Evolutionary conservation across 345 rosid genomes (phyloP).

Genomic region (Lepidium didymum): DNA sequence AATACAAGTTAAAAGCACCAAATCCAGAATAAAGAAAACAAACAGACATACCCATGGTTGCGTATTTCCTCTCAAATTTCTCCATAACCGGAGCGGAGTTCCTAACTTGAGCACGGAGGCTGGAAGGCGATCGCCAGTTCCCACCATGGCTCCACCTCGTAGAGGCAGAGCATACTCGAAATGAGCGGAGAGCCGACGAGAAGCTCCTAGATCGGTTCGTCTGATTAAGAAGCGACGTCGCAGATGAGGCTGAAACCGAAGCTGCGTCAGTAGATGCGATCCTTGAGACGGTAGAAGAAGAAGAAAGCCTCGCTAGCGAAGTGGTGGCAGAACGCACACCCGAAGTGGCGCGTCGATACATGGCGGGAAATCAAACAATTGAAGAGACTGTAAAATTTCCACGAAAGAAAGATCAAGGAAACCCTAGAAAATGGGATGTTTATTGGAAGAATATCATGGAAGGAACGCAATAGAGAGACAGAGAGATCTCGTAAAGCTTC

Average conservation of each 20-base stretch:
- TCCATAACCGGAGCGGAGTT: constrained; percentile 33
- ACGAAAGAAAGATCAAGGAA: neutral
- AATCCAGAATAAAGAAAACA: neutral
- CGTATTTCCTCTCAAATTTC: constrained; percentile 45
- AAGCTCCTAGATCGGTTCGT: constrained; percentile 32
- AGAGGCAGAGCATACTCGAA: constrained; percentile 29
- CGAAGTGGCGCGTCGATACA: constrained; percentile 31
- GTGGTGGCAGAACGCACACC: constrained; percentile 35
- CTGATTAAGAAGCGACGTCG: constrained; percentile 13
- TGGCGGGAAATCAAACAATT: constrained; percentile 5
- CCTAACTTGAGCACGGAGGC: constrained; percentile 45
- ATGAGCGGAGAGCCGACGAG: constrained; percentile 32
- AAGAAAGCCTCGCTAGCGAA: constrained; percentile 29
- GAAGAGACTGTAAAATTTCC: neutral
- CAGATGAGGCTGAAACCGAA: constrained; percentile 19
- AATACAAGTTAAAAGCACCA: constrained; percentile 2
- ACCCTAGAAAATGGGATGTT: neutral
- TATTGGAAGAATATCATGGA: constrained; percentile 9
- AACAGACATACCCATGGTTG: constrained; percentile 42
- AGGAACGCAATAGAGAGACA: neutral
- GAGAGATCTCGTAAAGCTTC: neutral
- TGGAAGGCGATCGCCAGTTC: constrained; percentile 34
- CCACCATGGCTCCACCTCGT: constrained; percentile 37
- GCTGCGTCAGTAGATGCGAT: constrained; percentile 7
- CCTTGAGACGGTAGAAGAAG: constrained; percentile 30